Evolutionary conservation across 176 grass and related monocot genomes (phyloP).

Genomic region (Phoenix dactylifera): DNA sequence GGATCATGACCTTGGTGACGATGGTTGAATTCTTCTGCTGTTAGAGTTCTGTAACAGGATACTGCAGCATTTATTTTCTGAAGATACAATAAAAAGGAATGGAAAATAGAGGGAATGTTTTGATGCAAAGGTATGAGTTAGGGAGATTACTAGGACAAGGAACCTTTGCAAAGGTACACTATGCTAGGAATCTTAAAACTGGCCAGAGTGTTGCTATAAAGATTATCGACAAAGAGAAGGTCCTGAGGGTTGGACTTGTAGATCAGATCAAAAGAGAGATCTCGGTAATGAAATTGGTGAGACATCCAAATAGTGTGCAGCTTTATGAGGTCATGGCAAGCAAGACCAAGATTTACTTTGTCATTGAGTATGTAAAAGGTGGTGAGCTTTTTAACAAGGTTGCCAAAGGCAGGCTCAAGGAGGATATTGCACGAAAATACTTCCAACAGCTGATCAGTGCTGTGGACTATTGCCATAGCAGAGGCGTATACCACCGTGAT

Average conservation of each 20-base stretch:
- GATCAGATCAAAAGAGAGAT: slow-evolving; percentile 76
- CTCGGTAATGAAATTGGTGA: slow-evolving; percentile 52
- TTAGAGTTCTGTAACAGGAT: too few species aligned
- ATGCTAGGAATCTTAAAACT: slow-evolving; percentile 38
- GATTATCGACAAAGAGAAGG: slow-evolving; percentile 58
- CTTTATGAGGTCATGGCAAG: slow-evolving; percentile 80
- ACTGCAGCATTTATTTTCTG: too few species aligned
- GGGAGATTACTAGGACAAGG: slow-evolving; percentile 66
- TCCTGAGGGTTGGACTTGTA: slow-evolving; percentile 32
- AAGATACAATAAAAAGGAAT: slow-evolving; percentile 12
- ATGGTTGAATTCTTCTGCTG: slow-evolving; percentile 35
- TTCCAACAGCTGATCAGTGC: too few species aligned
- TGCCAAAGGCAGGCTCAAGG: too few species aligned
- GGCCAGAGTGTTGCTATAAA: slow-evolving; percentile 58
- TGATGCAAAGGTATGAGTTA: slow-evolving; percentile 54
- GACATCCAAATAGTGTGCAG: slow-evolving; percentile 55
- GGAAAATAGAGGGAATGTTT: slow-evolving; percentile 35
- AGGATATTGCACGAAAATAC: too few species aligned
- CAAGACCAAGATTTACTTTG: slow-evolving; percentile 57
- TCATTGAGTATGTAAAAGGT: slow-evolving; percentile 76
- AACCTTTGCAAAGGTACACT: slow-evolving; percentile 64
- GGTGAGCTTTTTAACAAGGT: slow-evolving; percentile 58
- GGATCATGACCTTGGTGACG: slow-evolving; percentile 47
- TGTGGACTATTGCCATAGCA: too few species aligned
- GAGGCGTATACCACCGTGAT: too few species aligned